Evolutionary conservation across 2,329 filamentous ascomycete species (phyloP).

Genomic region (Elsinoe fawcettii): DNA sequence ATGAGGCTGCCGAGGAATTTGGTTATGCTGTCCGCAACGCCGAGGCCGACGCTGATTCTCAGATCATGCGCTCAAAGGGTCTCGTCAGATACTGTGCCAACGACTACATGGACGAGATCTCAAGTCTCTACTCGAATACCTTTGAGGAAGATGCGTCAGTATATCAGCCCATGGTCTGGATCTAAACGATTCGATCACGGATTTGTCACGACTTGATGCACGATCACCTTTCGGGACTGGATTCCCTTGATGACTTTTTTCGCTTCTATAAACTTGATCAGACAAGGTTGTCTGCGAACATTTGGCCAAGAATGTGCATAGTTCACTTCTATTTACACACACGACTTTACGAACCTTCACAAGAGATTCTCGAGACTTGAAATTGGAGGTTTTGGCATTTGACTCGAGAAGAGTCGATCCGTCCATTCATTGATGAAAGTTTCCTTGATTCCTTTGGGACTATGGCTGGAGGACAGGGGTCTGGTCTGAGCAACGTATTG

Average conservation of each 20-base stretch:
- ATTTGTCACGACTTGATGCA: slow-evolving; percentile 17
- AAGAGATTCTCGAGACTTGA: background rate
- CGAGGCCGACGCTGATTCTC: slow-evolving; percentile 66
- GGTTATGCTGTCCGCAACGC: slow-evolving; percentile 50
- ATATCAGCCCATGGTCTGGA: slow-evolving; percentile 20
- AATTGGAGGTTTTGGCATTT: background rate
- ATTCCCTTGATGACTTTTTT: slow-evolving; percentile 9
- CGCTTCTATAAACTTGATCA: slow-evolving; percentile 12
- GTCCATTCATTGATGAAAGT: slow-evolving; percentile 8
- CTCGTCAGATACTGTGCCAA: slow-evolving; percentile 67
- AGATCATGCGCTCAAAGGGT: slow-evolving; percentile 60
- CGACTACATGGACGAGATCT: slow-evolving; percentile 78
- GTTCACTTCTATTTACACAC: slow-evolving; percentile 14
- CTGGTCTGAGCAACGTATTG: slow-evolving; percentile 13
- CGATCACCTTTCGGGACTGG: slow-evolving; percentile 15
- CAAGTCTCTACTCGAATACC: slow-evolving; percentile 53
- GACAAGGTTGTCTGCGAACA: slow-evolving; percentile 14
- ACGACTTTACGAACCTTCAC: slow-evolving; percentile 16
- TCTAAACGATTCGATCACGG: slow-evolving; percentile 19
- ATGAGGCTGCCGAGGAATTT: slow-evolving; percentile 87
- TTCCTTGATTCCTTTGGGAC: background rate
- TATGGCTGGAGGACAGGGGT: background rate
- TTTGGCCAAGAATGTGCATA: slow-evolving; percentile 14
- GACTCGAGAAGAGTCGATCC: slow-evolving; percentile 7
- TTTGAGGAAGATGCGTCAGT: slow-evolving; percentile 23